Evolutionary conservation across 192 early-diverging fungal species (phyloP).

Genomic region (Coemansia sp.): DNA sequence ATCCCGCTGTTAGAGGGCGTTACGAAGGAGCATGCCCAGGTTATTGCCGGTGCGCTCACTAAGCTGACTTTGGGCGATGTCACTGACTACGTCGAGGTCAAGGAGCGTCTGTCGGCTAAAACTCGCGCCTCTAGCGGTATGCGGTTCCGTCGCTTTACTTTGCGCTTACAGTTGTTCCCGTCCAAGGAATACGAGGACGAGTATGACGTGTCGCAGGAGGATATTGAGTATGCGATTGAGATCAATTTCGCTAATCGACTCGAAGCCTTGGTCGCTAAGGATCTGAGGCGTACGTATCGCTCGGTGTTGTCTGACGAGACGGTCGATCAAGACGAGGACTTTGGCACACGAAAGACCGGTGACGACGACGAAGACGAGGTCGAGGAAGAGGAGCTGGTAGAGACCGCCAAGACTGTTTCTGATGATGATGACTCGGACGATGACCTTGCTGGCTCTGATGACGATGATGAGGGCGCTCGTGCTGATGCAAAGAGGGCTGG

Average conservation of each 20-base stretch:
- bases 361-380: conserved; percentile 29
- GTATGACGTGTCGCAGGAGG: conserved; percentile 68
- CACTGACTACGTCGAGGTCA: conserved; percentile 83
- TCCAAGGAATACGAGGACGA: conserved; percentile 75
- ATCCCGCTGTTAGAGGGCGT: conserved; percentile 75
- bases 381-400: conserved; percentile 25
- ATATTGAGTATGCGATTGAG: conserved; percentile 79
- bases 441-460: conserved; percentile 55
- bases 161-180: conserved; percentile 86
- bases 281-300: conserved; percentile 69
- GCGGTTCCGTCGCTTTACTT: conserved; percentile 76
- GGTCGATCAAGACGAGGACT: conserved; percentile 12
- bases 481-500: conserved; percentile 63
- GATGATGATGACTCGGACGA: conserved; percentile 46
- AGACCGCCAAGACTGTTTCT: conserved; percentile 7
- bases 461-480: conserved; percentile 68
- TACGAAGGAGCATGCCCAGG: conserved; percentile 62
- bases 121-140: conserved; percentile 22
- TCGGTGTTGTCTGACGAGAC: conserved; percentile 51
- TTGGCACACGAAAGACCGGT: conserved; percentile 8
- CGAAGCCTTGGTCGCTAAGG: conserved; percentile 74
- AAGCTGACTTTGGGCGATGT: conserved; percentile 81
- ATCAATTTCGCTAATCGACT: conserved; percentile 71
- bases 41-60: conserved; percentile 74
- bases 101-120: conserved; percentile 70